Evolutionary conservation across 2,329 filamentous ascomycete species (phyloP).

Genomic region (Colletotrichum orbiculare): DNA sequence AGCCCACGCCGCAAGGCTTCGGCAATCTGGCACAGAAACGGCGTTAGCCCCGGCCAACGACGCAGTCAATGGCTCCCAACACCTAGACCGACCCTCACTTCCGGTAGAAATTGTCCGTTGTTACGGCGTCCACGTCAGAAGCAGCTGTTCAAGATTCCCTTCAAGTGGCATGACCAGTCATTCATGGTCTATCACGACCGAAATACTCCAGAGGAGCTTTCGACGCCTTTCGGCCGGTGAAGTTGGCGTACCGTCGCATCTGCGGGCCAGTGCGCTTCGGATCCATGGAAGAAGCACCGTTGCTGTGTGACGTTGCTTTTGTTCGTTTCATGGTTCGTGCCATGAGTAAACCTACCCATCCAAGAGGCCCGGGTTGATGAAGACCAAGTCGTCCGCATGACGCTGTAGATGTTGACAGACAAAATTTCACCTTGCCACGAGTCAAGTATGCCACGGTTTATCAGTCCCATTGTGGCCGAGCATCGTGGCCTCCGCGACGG

Average conservation of each 20-base stretch:
- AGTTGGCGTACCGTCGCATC: neutral
- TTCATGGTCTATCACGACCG: neutral
- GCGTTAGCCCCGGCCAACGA: conserved; percentile 21
- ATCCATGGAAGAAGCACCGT: conserved; percentile 9
- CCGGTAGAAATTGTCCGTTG: too few relatives aligned
- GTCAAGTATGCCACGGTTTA: too few relatives aligned
- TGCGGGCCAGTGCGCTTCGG: neutral
- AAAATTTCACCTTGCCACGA: too few relatives aligned
- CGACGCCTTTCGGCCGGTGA: neutral
- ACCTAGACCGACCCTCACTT: neutral
- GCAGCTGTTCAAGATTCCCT: conserved; percentile 10
- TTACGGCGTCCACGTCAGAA: neutral
- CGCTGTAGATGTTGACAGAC: too few relatives aligned
- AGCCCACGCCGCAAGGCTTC: conserved; percentile 23
- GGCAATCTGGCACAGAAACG: conserved; percentile 25
- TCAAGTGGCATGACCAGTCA: neutral
- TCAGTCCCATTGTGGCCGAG: too few relatives aligned
- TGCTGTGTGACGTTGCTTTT: conserved; percentile 13
- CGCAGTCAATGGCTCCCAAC: conserved; percentile 6
- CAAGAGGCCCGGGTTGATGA: neutral
- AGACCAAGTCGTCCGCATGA: too few relatives aligned
- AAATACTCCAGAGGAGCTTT: too few relatives aligned
- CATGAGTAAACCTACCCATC: conserved; percentile 8
- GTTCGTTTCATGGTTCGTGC: conserved; percentile 6
- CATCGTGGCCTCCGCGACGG: too few relatives aligned